Base-by-base conservation (phyloP, 441 rosid genomes). In the Erodium texanum region DNA sequence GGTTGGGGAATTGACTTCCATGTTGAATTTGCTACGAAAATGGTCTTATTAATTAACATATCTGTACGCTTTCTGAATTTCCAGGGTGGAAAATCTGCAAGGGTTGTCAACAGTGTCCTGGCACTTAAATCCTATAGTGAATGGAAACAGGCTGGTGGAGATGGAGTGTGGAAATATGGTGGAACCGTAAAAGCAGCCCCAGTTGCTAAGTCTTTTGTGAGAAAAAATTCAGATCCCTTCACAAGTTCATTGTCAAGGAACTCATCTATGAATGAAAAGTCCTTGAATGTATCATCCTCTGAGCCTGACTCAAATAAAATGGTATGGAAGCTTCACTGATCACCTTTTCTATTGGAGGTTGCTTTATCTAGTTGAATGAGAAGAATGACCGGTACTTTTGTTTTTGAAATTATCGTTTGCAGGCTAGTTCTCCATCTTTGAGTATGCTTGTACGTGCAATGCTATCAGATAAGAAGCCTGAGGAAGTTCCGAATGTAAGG, bases 21-120 rank as follows among this genome's bases (percentile, higher is more conserved):
- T 7, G 11, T 38, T 7, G 22, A 12, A 27, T 22, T 66, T 52
- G 9, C 58, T 38, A 38, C 8, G 45, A 38, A 38, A 7, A 27
- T 38, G 45, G 11, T 38, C 45, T 38, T 38, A 7, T 38, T 38
- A 10, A 11, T 38, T 59, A 22, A 62, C 45, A 7, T 38, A 7
- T 7, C 45, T 7, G 8, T 7, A 10, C 45, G 8, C 11, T 38
- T 27, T 27, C 10, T 38, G 45, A 2, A 66, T 32, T 75, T 76
- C 43, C 79, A 93, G 99, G 97, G 97, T 80, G 99, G 99, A 62
- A 93, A 89, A 73, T 85, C 97, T 70, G 80, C 87, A 38, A 88
- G 97, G 79, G 79, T 93, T 73, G 96, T 93, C 78, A 93, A 85
- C 64, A 82, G 86, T 75, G 93, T 91, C 75, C 68, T 93, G 76